Conservation (phyloP, 345 rosid genomes). For the Lumnitzera littorea region DNA sequence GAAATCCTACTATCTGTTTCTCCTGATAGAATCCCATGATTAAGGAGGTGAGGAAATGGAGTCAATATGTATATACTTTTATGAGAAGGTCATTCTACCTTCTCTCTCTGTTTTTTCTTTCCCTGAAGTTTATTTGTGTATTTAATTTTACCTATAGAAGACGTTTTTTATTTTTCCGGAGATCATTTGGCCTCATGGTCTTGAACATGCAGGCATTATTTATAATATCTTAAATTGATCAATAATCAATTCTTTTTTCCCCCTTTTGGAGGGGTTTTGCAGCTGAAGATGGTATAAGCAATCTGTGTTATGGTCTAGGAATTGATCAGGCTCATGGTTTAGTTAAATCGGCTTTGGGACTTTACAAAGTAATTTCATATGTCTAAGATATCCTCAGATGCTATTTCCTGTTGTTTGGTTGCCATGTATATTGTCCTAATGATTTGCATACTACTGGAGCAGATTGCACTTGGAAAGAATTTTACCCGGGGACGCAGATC, state of each 20-base stretch:
- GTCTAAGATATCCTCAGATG: constrained; percentile 5
- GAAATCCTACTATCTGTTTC: too few relatives aligned
- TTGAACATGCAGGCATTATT: too few relatives aligned
- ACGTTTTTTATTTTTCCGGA: background rate
- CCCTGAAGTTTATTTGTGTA: too few relatives aligned
- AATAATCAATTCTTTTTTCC: background rate
- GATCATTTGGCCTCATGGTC: too few relatives aligned
- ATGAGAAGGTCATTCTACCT: too few relatives aligned
- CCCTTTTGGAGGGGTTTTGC: constrained; percentile 15
- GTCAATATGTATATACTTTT: too few relatives aligned
- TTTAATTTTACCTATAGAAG: background rate
- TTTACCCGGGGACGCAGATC: constrained; percentile 81
- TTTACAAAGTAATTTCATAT: constrained; percentile 49
- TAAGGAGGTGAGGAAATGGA: too few relatives aligned
- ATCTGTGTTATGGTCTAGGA: constrained; percentile 43
- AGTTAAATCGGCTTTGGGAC: constrained; percentile 40
- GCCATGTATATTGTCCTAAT: background rate
- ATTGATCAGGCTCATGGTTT: constrained; percentile 58
- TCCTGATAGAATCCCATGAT: too few relatives aligned
- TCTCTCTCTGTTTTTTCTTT: too few relatives aligned
- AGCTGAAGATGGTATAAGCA: constrained; percentile 55
- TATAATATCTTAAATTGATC: too few relatives aligned
- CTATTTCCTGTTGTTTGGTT: constrained; percentile 3
- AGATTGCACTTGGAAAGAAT: constrained; percentile 72
- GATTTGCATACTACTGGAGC: constrained; percentile 15